phyloP scores from a whole-genome alignment of 208 protist species.

The Blastocrithidia nonstop region DNA sequence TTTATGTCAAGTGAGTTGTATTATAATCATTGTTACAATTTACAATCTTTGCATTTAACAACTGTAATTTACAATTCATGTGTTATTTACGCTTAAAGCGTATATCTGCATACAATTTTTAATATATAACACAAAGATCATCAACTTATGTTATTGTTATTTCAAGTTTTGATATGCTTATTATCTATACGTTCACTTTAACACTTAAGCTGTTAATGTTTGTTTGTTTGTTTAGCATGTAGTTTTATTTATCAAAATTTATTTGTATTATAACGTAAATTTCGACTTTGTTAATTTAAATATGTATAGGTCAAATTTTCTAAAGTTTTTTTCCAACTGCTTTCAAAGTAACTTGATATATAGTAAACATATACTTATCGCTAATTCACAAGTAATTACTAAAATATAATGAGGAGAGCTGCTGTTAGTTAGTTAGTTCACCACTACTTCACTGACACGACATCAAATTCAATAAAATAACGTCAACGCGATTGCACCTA shows the following conservation, averaged over 20 bases:
- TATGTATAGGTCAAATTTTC: background rate
- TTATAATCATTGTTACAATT: too few relatives aligned
- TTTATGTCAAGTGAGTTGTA: too few relatives aligned
- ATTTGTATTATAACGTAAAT: background rate
- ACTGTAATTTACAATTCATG: too few relatives aligned
- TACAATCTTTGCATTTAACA: too few relatives aligned
- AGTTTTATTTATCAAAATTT: slow-evolving; percentile 2
- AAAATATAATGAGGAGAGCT: too few relatives aligned
- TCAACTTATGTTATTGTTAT: background rate
- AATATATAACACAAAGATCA: background rate
- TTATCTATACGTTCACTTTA: background rate
- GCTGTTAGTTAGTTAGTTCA: too few relatives aligned
- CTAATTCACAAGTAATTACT: too few relatives aligned
- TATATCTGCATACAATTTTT: background rate
- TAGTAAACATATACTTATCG: too few relatives aligned
- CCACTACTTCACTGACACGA: too few relatives aligned
- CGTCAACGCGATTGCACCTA: too few relatives aligned
- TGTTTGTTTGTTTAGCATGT: slow-evolving; percentile 5
- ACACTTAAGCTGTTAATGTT: background rate
- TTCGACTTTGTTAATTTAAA: background rate
- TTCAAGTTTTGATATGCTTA: background rate
- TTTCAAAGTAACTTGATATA: too few relatives aligned
- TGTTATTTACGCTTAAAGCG: background rate
- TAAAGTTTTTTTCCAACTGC: background rate
- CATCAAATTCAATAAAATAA: too few relatives aligned